phyloP scores from a whole-genome alignment of 306 rosid genomes.

The Sicyos baderoa region DNA sequence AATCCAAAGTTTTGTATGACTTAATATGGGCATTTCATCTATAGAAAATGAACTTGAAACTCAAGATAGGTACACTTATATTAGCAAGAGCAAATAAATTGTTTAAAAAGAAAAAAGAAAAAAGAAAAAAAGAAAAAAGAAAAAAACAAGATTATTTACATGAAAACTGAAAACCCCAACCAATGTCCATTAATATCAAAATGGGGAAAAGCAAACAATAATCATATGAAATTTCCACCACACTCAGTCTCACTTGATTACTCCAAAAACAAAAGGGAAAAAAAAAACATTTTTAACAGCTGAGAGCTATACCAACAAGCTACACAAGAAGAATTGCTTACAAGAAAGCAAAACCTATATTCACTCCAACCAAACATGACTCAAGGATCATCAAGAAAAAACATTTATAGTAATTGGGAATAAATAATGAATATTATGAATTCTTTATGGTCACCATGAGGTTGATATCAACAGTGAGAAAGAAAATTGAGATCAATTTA shows the following conservation, averaged over 20 bases:
- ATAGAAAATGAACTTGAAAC: neutral
- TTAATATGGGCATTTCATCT: neutral
- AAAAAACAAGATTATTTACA: neutral
- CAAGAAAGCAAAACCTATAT: slow-evolving; percentile 2
- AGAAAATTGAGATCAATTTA: slow-evolving; percentile 14
- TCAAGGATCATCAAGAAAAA: slow-evolving; percentile 5
- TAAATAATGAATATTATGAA: slow-evolving; percentile 18
- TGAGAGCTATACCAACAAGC: slow-evolving; percentile 12
- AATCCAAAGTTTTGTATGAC: neutral
- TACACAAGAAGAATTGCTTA: slow-evolving; percentile 16
- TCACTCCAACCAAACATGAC: slow-evolving; percentile 14
- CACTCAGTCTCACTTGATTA: slow-evolving; percentile 8
- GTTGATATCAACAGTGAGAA: slow-evolving; percentile 25
- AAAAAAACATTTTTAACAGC: slow-evolving; percentile 4
- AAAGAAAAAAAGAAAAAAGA: neutral
- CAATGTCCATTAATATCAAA: slow-evolving; percentile 12
- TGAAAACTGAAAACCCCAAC: neutral
- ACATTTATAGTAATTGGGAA: neutral
- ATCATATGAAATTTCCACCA: neutral
- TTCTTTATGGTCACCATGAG: slow-evolving; percentile 16
- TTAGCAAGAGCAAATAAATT: neutral
- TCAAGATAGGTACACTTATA: neutral
- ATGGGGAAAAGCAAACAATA: neutral
- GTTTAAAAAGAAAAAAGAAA: too few species aligned
- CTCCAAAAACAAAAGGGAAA: slow-evolving; percentile 3